phyloP scores from a whole-genome alignment of 257 asterid genomes.

The Ballota nigra region DNA sequence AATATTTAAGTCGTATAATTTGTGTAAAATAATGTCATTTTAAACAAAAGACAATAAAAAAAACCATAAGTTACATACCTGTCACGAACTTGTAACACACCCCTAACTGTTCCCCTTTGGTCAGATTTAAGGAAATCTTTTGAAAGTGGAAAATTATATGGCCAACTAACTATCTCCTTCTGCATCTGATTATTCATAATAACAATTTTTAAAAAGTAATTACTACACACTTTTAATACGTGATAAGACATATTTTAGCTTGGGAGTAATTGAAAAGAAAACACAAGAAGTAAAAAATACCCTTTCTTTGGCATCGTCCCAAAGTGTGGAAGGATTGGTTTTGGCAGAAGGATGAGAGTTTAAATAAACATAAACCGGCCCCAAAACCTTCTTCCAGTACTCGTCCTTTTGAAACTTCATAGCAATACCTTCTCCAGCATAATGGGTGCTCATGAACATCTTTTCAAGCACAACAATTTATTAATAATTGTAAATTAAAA shows the following conservation, averaged over 20 bases:
- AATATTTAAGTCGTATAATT: too few species aligned
- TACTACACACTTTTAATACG: background rate
- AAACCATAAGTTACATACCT: constrained; percentile 10
- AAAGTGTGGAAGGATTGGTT: too few species aligned
- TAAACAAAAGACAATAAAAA: too few species aligned
- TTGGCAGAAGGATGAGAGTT: too few species aligned
- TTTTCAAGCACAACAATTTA: constrained; percentile 15
- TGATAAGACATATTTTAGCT: background rate
- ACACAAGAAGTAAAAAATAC: constrained; percentile 18
- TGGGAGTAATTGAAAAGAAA: background rate
- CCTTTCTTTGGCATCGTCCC: too few species aligned
- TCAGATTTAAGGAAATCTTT: constrained; percentile 39
- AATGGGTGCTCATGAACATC: constrained; percentile 69
- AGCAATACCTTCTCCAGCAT: constrained; percentile 52
- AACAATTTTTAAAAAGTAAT: background rate
- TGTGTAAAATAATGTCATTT: background rate
- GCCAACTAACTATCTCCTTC: constrained; percentile 57
- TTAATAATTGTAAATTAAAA: too few species aligned
- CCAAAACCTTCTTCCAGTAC: too few species aligned
- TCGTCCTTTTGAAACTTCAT: too few species aligned
- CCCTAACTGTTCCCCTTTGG: constrained; percentile 51
- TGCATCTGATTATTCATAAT: constrained; percentile 48
- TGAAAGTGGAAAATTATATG: constrained; percentile 56
- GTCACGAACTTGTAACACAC: constrained; percentile 55
- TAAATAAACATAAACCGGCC: too few species aligned